These are phyloP conservation scores for Scenedesmus sp. DNA, from an alignment of 163 green algal genomes.

Conservation along the genomic window DNA sequence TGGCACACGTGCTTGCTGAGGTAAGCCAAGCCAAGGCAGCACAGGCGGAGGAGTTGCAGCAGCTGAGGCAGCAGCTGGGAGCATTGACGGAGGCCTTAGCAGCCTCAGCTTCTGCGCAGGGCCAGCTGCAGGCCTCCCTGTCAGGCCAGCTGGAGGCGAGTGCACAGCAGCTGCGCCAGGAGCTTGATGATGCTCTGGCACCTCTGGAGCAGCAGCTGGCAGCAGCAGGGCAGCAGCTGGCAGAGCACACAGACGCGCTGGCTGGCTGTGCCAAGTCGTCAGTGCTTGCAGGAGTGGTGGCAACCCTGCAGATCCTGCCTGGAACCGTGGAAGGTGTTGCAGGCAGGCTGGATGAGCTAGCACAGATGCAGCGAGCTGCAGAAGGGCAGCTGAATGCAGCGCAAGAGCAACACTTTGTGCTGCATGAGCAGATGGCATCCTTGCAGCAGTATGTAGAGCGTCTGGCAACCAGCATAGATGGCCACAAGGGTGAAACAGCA, in stretches of 20 bases:
- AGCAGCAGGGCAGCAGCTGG: not conserved
- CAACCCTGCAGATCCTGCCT: constrained; percentile 16
- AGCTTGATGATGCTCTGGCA: not conserved
- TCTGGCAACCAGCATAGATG: not conserved
- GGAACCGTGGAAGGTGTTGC: not conserved
- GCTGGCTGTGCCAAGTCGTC: constrained; percentile 16
- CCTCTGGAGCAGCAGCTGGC: not conserved
- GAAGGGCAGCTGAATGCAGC: constrained; percentile 38
- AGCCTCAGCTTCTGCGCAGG: not conserved
- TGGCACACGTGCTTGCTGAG: constrained; percentile 9
- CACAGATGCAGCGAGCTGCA: constrained; percentile 27
- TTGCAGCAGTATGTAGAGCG: not conserved
- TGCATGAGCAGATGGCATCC: constrained; percentile 14
- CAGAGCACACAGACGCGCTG: constrained; percentile 13
- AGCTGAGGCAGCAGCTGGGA: constrained; percentile 16
- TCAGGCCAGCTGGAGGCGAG: not conserved
- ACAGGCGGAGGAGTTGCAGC: not conserved
- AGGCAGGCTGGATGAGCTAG: constrained; percentile 24
- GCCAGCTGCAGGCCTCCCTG: not conserved
- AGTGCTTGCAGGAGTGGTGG: constrained; percentile 21
- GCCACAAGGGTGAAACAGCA: not conserved
- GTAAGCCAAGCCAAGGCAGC: not conserved
- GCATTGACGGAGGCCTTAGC: not conserved
- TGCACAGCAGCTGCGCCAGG: constrained; percentile 21
- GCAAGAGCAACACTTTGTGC: constrained; percentile 12